A percentile compares a stretch with the other conserved stretches of the same genome.
Conservation (phyloP, 306 rosid genomes). For the Canavalia ensiformis region DNA sequence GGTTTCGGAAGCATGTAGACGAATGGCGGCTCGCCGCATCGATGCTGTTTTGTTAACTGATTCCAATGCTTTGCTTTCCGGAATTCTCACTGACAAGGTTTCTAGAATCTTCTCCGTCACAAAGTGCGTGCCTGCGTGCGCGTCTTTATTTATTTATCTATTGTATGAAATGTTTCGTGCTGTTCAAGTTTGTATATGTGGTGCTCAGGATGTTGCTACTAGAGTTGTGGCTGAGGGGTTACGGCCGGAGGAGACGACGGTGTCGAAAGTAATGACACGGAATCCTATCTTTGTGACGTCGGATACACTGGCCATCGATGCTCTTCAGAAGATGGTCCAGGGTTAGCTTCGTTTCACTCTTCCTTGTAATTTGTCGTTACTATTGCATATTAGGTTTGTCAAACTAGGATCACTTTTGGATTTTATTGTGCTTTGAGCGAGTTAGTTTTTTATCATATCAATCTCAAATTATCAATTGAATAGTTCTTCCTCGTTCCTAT, state of each 20-base stretch:
- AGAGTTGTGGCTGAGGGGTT: slow-evolving; percentile 92
- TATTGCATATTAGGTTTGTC: background rate
- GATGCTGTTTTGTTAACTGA: slow-evolving; percentile 89
- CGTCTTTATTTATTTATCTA: background rate
- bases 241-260: slow-evolving; percentile 78
- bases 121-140: background rate
- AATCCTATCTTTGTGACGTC: slow-evolving; percentile 88
- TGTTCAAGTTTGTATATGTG: slow-evolving; percentile 23
- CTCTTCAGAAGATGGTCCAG: slow-evolving; percentile 95
- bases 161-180: background rate
- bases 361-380: background rate
- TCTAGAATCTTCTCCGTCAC: too few species aligned
- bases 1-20: slow-evolving; percentile 85
- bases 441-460: background rate
- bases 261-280: slow-evolving; percentile 86
- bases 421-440: background rate
- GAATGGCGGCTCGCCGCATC: slow-evolving; percentile 97
- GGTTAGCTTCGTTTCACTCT: slow-evolving; percentile 54
- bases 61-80: slow-evolving; percentile 86
- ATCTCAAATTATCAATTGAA: too few species aligned
- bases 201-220: slow-evolving; percentile 70
- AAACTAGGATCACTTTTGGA: background rate
- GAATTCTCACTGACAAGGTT: slow-evolving; percentile 93
- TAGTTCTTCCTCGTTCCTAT: too few species aligned
- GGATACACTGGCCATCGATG: slow-evolving; percentile 90